Conservation (phyloP, 2,329 filamentous ascomycete species). For the Simplicillium sp. region DNA sequence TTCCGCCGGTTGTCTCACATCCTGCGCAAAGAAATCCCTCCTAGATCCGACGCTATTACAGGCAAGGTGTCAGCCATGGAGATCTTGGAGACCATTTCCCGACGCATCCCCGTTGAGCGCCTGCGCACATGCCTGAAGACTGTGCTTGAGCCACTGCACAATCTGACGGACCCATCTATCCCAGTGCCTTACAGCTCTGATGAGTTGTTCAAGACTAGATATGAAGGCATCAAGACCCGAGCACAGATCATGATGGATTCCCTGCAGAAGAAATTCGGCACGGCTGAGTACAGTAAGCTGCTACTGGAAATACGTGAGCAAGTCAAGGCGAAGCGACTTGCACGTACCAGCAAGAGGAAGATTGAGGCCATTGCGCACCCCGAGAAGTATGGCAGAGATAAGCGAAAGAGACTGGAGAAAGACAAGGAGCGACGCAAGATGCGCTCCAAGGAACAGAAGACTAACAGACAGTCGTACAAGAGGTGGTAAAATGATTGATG, state of each 20-base stretch:
- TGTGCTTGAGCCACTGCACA: slow-evolving; percentile 56
- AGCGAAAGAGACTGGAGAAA: slow-evolving; percentile 74
- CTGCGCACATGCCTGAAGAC: slow-evolving; percentile 54
- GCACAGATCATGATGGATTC: slow-evolving; percentile 70
- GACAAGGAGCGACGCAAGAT: slow-evolving; percentile 79
- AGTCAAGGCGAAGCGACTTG: slow-evolving; percentile 62
- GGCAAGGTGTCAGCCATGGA: slow-evolving; percentile 70
- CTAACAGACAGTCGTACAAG: slow-evolving; percentile 62
- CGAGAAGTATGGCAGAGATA: slow-evolving; percentile 67
- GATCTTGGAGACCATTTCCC: slow-evolving; percentile 61
- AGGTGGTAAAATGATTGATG: slow-evolving; percentile 17
- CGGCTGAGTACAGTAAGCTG: slow-evolving; percentile 64
- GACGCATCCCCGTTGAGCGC: slow-evolving; percentile 46
- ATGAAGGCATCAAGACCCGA: slow-evolving; percentile 61
- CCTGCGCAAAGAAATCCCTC: slow-evolving; percentile 63
- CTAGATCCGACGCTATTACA: slow-evolving; percentile 53
- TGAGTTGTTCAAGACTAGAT: slow-evolving; percentile 55
- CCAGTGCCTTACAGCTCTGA: slow-evolving; percentile 63
- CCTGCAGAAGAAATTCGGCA: slow-evolving; percentile 80
- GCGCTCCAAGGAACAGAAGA: slow-evolving; percentile 63
- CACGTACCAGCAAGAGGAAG: slow-evolving; percentile 73
- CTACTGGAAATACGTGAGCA: slow-evolving; percentile 64
- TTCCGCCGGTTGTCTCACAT: slow-evolving; percentile 71
- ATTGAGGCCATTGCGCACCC: slow-evolving; percentile 80
- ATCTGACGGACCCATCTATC: slow-evolving; percentile 74